These are phyloP conservation scores for Alternaria incomplexa DNA, from an alignment of 2,329 filamentous ascomycete species.

Conservation along the genomic window DNA sequence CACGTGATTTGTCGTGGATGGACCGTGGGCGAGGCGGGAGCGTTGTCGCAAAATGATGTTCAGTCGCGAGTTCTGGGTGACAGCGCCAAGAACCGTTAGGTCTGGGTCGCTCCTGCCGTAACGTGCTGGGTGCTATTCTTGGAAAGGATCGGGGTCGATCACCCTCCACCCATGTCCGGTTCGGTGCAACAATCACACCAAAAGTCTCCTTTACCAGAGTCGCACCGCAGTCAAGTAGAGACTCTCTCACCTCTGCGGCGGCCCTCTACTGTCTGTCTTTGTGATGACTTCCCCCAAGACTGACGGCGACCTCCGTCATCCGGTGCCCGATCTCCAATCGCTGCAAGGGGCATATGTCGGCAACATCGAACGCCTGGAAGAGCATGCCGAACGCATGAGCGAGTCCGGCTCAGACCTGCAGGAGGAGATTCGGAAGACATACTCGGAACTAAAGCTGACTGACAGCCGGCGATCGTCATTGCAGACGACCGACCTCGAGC, in stretches of 20 bases:
- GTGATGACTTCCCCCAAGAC: constrained; percentile 28
- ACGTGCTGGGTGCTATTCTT: constrained; percentile 28
- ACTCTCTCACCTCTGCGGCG: constrained; percentile 1
- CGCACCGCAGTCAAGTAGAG: background rate
- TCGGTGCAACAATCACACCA: constrained; percentile 20
- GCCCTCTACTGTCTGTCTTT: constrained; percentile 32
- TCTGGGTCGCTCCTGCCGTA: constrained; percentile 17
- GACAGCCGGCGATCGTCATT: constrained; percentile 71
- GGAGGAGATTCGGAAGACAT: constrained; percentile 75
- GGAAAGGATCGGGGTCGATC: constrained; percentile 14
- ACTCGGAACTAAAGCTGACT: constrained; percentile 72
- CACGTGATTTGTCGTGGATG: background rate
- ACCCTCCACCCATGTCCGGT: constrained; percentile 14
- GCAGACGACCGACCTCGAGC: constrained; percentile 30
- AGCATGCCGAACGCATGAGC: constrained; percentile 75
- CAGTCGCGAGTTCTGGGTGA: constrained; percentile 6
- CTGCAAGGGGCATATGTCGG: constrained; percentile 67
- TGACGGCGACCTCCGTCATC: constrained; percentile 54
- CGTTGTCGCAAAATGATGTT: constrained; percentile 1
- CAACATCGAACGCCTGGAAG: constrained; percentile 77
- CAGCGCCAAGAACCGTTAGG: constrained; percentile 16
- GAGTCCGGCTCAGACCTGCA: constrained; percentile 75
- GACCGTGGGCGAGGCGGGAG: background rate
- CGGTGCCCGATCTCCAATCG: constrained; percentile 66
- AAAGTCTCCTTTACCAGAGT: constrained; percentile 18